Base-by-base conservation (phyloP, 2,329 filamentous ascomycete species). In the Aaosphaeria pasadenensis region DNA sequence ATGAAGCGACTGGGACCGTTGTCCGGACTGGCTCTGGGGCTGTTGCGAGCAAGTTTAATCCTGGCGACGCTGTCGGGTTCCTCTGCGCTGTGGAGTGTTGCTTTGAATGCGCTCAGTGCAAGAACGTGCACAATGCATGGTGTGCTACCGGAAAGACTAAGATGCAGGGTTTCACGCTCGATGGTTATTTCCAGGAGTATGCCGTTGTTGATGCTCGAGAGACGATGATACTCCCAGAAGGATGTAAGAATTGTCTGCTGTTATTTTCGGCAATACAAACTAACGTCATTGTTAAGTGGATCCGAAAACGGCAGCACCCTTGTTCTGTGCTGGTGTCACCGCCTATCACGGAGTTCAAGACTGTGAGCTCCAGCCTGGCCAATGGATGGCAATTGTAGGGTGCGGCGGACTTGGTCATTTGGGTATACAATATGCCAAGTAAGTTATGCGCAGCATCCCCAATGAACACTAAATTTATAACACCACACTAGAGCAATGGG, bases 141-240 rank as follows among this genome's bases (percentile, higher is more conserved):
- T 66, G 62, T 39, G 52, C 49, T 38, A 66, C 57, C 1, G 62
- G 63, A 1, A 60, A 64, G 38, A 58, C 55, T 4, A 60, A 64
- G 45, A 64, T 66, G 48, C 63, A 66, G 48, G 63, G 64, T 0
- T 67, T 65, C 17, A 48, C 51, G 5, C 30, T 51, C 7, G 52
- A 66, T 47, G 63, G 63, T 11, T 66, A 66, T 42, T 67, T 66
- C 40, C 56, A 61, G 24, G 63, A 67, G 45, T 66, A 66, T 48
- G 62, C 58, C 1, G 53, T 58, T 4, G 60, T 66, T 6, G 62
- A 67, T 55, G 60, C 62, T 4, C 53, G 62, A 31, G 57, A 54
- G 43, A 52, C 56, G 1, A 67, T 67, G 51, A 51, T 66, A 4
- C 39, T 67, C 42, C 63, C 63, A 29, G 54, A 58, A 30, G 58